Evolutionary conservation across 192 early-diverging fungal species (phyloP).

Genomic region (Coemansia sp.): DNA sequence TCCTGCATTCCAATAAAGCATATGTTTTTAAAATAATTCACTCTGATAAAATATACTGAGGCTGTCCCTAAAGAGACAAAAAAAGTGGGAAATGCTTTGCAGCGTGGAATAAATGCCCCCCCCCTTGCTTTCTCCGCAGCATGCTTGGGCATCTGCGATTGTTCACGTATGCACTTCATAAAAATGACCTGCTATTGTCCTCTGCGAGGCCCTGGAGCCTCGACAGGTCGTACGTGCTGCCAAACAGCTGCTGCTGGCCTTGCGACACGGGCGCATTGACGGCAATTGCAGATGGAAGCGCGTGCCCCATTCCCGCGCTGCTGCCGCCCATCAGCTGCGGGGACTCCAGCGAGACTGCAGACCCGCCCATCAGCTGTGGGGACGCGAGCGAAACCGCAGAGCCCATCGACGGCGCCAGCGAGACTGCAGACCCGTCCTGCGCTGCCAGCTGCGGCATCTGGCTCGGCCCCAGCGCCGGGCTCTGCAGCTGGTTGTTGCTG

Average conservation of each 20-base stretch:
- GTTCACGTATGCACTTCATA: slow-evolving; percentile 10
- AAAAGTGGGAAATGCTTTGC: neutral
- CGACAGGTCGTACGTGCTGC: slow-evolving; percentile 20
- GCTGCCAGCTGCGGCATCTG: slow-evolving; percentile 1
- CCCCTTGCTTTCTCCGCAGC: slow-evolving; percentile 1
- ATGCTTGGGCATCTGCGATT: neutral
- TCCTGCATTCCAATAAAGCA: too few relatives aligned
- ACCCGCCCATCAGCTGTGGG: slow-evolving; percentile 4
- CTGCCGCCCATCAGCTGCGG: slow-evolving; percentile 10
- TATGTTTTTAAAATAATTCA: too few relatives aligned
- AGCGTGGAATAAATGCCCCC: too few relatives aligned
- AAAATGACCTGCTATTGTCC: slow-evolving; percentile 24
- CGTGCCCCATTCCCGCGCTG: neutral
- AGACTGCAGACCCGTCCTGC: slow-evolving; percentile 10
- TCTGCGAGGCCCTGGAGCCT: slow-evolving; percentile 25
- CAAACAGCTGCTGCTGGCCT: slow-evolving; percentile 17
- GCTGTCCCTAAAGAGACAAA: too few relatives aligned
- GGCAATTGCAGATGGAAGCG: slow-evolving; percentile 1
- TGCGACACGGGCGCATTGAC: neutral
- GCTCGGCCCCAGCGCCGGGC: slow-evolving; percentile 1
- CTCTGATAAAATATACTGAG: too few relatives aligned
- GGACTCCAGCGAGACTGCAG: slow-evolving; percentile 15
- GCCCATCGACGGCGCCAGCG: slow-evolving; percentile 2
- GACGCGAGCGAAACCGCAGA: slow-evolving; percentile 17
- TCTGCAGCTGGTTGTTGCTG: slow-evolving; percentile 24